Base-by-base conservation (phyloP, 257 asterid genomes). In the Solanum chiquidenum region DNA sequence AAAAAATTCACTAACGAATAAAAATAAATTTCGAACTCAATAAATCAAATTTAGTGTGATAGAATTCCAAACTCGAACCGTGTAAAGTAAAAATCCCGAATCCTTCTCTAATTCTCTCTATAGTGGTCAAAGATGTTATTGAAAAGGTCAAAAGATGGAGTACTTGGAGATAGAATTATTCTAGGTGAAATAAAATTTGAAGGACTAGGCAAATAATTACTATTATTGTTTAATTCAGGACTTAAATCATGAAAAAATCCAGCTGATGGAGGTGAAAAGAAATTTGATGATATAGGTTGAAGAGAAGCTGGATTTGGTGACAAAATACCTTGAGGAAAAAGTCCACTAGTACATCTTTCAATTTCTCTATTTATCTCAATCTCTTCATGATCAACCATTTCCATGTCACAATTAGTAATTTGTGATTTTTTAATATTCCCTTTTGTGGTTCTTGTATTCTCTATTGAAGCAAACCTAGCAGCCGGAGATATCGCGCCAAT, bases 291-390 rank as follows among this genome's bases (percentile, higher is more conserved):
- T 44, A 97, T 95, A 44, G 96, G 95, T 3, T 93, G 97, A 9
- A 95, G 94, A 12, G 98, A 90, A 84, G 93, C 91, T 34, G 99
- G 99, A 93, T 92, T 95, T 0, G 99, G 99, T 2, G 99, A 95
- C 40, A 97, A 85, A 64, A 94, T 95, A 34, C 98, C 96, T 1
- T 34, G 96, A 76, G 85, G 98, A 72, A 92, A 93, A 23, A 86
- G 86, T 6, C 92, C 91, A 79, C 37, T 68, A 12, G 10, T 29
- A 29, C 69, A 90, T 86, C 93, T 88, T 23, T 94, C 93, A 18
- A 93, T 66, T 29, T 86, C 91, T 12, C 83, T 23, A 49, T 87
- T 90, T 6, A 92, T 89, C 74, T 89, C 93, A 5, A 92, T 69
- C 12, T 90, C 96, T 23, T 90, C 35, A 66, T 55, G 64, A 55